Evolutionary conservation across 768 basidiomycete genomes (phyloP), one percentile per base, ranked within the genome.

Genomic region (Scleroderma citrinum): DNA sequence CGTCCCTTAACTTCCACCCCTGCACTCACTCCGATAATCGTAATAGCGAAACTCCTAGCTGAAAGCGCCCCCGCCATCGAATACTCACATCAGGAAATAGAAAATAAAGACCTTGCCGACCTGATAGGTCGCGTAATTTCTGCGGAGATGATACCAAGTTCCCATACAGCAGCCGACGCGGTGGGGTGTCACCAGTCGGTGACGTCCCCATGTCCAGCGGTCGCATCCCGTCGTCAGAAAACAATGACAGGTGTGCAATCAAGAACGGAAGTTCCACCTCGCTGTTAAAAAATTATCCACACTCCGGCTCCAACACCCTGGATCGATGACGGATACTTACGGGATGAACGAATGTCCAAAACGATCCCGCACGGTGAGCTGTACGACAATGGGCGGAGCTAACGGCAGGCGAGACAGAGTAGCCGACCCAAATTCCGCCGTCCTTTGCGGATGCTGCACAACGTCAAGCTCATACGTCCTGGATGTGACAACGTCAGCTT

Each of bases 71-170:
- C 21, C 79, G 74, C 71, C 78, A 78, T 16, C 89, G 79, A 49
- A 95, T 81, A 63, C 89, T 91, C 58, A 90, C 89, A 66, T 96
- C 92, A 7, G 92, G 85, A 60, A 94, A 96, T 47, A 92, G 69
- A 59, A 96, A 93, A 66, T 87, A 93, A 39, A 89, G 71, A n/a
- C 92, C 87, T 58, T 76, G 73, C 44, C 84, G 81, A 49, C 89
- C 89, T 63, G 87, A 81, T 34, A 87, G 74, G 64, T 95, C 88
- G 53, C 85, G 80, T 59, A 92, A 71, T 44, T 83, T 78, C 40
- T 93, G 83, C 5, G 90, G 78, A 1, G 87, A 84, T 14, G 92
- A 83, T 23, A 94, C 89, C 24, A 94, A 72, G 53, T 85, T 89
- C 41, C 92, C 92, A 62, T 93, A 91, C 24, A 95, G 72, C 54